Conservation (phyloP, 106 monocot species). For the Dendrobium chrysotoxum region DNA sequence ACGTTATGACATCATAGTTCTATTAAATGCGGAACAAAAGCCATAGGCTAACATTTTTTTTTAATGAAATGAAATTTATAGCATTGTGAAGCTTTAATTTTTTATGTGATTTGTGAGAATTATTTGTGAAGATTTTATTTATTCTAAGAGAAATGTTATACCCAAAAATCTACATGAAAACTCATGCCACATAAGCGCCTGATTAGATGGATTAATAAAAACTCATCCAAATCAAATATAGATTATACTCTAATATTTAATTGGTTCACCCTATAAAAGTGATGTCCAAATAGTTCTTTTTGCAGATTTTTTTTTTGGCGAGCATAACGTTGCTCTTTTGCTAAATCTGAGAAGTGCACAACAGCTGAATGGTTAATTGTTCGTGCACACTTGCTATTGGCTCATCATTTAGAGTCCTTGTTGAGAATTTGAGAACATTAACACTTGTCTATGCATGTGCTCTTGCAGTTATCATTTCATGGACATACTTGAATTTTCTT, state of each 20-base stretch:
- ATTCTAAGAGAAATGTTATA: background rate
- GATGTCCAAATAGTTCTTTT: background rate
- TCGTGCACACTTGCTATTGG: background rate
- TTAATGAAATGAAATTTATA: background rate
- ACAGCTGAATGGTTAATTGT: background rate
- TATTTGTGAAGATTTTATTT: background rate
- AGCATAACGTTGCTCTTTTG: background rate
- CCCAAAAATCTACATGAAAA: background rate
- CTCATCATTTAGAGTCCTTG: background rate
- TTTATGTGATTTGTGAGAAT: background rate
- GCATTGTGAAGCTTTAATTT: background rate
- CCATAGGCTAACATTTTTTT: background rate
- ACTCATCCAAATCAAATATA: background rate
- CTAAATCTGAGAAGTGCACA: background rate
- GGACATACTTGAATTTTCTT: background rate
- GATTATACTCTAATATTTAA: background rate
- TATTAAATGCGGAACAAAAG: background rate
- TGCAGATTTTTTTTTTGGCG: background rate
- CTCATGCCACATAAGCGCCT: background rate
- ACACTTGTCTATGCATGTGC: background rate
- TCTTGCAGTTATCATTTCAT: background rate
- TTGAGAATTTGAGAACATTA: background rate
- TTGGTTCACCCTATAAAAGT: background rate
- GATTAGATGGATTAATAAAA: background rate
- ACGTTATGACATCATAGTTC: background rate